Evolutionary conservation across 129 eudicot genomes (phyloP), one percentile per base, ranked within the genome.

Genomic region (Chrysanthemum lavandulifolium): DNA sequence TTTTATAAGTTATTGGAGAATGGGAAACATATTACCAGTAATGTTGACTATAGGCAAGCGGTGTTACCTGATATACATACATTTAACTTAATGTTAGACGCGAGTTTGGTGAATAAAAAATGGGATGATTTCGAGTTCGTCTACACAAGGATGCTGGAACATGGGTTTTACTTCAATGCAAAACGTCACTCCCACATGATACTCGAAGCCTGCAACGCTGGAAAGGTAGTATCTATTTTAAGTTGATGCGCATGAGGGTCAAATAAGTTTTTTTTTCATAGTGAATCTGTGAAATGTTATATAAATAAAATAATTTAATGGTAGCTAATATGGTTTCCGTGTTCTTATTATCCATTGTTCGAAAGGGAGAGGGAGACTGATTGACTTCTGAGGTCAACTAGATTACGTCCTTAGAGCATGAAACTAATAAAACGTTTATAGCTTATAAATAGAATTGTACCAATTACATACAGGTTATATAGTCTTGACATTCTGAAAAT

Each of bases 91-190:
- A 90, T 94, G 86, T 73, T 94, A 54, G 96, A 94, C 7, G 91
- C 93, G 11, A 88, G 85, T 75, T 79, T 71, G 13, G 58, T 31
- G 56, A 78, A 81, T 77, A 15, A 86, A 61, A 80, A 52, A 61
- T 94, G 98, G 98, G 96, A 88, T 64, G 97, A 94, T 79, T 61
- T 90, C 13, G 88, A 94, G 80, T 75, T 72, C 80, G 74, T 83
- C 33, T 94, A 90, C 73, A 64, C 23, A 45, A 84, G 68, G 65
- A 88, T 90, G 97, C 86, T 94, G 71, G 86, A 77, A 71, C 84
- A 76, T 18, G 96, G 97, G 58, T 82, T 71, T 63, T 86, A 79
- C 79, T 94, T 87, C 76, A 94, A 90, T 61, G 63, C 89, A 36
- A 90, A 90, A 80, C 91, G 96, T 54, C 98, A 94, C 80, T 87